A percentile compares a stretch with the other conserved stretches of the same genome.
Conservation (phyloP, 495 filamentous ascomycete genomes). For the Symbiotaphrina buchneri region DNA sequence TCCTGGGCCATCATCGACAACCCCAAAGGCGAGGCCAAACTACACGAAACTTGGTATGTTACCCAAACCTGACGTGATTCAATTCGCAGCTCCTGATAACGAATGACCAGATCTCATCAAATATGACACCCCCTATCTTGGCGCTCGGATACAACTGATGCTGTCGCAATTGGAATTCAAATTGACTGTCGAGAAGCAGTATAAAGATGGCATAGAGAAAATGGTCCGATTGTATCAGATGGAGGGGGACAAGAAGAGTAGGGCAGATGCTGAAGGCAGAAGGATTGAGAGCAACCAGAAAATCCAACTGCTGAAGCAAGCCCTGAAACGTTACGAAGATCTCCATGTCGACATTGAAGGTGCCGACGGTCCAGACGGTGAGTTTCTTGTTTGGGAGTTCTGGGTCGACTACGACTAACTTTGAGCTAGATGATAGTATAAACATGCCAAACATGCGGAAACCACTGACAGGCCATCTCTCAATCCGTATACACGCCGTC, state of each 20-base stretch:
- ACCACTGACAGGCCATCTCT: conserved; percentile 73
- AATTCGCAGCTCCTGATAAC: no score
- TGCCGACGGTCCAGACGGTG: conserved; percentile 69
- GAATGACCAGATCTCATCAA: conserved; percentile 70
- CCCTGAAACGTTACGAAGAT: conserved; percentile 91
- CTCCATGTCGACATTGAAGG: conserved; percentile 89
- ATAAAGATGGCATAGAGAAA: conserved; percentile 97
- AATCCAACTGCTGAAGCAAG: conserved; percentile 86
- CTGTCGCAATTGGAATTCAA: conserved; percentile 97
- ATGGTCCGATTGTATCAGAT: conserved; percentile 97
- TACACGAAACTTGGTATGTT: conserved; percentile 78
- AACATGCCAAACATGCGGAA: conserved; percentile 88
- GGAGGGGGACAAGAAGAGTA: conserved; percentile 94
- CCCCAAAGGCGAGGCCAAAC: conserved; percentile 61
- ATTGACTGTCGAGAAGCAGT: conserved; percentile 95
- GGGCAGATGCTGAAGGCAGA: conserved; percentile 69
- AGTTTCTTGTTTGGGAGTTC: conserved; percentile 7
- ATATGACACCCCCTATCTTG: conserved; percentile 88
- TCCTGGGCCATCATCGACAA: conserved; percentile 38
- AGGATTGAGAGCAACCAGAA: conserved; percentile 93
- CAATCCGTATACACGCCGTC: conserved; percentile 67
- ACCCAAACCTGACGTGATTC: no score
- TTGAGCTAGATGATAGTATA: conserved; percentile 66
- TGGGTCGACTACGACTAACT: no score
- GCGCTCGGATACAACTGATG: conserved; percentile 97